Base-by-base conservation (phyloP, 176 grass and related monocot genomes). In the Carex kokanica region DNA sequence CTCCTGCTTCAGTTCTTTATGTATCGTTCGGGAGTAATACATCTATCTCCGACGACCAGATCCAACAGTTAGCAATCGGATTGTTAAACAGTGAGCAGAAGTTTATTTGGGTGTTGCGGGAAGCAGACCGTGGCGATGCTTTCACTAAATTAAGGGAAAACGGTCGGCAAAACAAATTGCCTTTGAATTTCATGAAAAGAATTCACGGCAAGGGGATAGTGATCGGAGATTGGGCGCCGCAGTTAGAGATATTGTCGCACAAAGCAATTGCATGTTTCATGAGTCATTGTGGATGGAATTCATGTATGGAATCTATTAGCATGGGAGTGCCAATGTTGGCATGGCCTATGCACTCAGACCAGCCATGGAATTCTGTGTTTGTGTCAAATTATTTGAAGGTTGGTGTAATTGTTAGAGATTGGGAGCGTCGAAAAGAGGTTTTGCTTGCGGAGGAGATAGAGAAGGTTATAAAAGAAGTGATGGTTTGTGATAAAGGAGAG, bases 201-300 rank as follows among this genome's bases (percentile, higher is more conserved):
- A 58, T 63, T 14, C 29, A 79, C 14, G 89, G 84, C 4, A 54
- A 25, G 16, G 89, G 94, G 0, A 55, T 87, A 68, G 80, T 97
- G 85, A 66, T 90, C 59, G 84, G 89, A 59, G 86, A 47, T 18
- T 97, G 94, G 94, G 91, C 91, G n/a, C 94, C 94, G 25, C 94
- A 94, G 88, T 75, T 90, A 78, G 91, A 94, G 78, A 90, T 97
- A 23, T 62, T 94, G 16, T 74, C 88, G 10, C 91, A 90, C 69
- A 52, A 55, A 60, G 45, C 91, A 49, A 91, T 81, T 36, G 91
- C 80, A 0, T 85, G 74, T 57, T 94, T 97, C 89, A 91, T 97
- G 89, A 97, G 89, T 77, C 94, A 97, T 79, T 94, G 94, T 60
- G 89, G 90, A 3, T 97, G 91, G 94, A 97, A 97, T 69, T 97